Evolutionary conservation across 148 eudicot genomes (phyloP).

Genomic region (Silene latifolia): DNA sequence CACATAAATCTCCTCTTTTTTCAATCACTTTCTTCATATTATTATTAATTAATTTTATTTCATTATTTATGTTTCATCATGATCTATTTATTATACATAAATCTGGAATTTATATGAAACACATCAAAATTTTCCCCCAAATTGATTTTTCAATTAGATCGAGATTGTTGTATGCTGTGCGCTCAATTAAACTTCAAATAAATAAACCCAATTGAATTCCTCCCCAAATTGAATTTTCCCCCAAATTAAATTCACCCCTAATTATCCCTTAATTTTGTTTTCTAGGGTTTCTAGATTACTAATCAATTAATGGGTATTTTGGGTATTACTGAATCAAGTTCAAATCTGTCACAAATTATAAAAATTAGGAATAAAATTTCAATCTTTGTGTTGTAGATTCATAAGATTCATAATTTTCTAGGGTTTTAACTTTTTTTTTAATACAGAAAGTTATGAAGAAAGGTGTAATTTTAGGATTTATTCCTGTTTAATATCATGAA

Average conservation of each 20-base stretch:
- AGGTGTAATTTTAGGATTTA: neutral
- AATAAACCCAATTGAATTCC: no score
- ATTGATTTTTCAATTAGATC: neutral
- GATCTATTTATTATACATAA: neutral
- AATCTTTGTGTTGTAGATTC: neutral
- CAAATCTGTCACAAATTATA: neutral
- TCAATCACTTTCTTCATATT: conserved; percentile 8
- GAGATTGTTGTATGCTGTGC: conserved; percentile 1
- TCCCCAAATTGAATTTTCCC: no score
- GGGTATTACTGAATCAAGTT: neutral
- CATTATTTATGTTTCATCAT: neutral
- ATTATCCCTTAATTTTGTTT: neutral
- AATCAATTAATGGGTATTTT: neutral
- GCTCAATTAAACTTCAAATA: conserved; percentile 7
- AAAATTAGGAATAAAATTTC: neutral
- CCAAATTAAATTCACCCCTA: neutral
- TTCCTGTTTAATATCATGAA: neutral
- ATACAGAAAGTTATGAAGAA: neutral
- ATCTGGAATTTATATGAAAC: neutral
- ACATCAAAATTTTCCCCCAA: neutral
- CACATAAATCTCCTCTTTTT: conserved; percentile 10
- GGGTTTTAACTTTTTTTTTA: neutral
- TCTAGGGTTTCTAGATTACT: conserved; percentile 8
- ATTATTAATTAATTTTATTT: neutral
- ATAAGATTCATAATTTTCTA: conserved; percentile 3